phyloP scores from a whole-genome alignment of 257 asterid species.

The Capsicum pubescens region DNA sequence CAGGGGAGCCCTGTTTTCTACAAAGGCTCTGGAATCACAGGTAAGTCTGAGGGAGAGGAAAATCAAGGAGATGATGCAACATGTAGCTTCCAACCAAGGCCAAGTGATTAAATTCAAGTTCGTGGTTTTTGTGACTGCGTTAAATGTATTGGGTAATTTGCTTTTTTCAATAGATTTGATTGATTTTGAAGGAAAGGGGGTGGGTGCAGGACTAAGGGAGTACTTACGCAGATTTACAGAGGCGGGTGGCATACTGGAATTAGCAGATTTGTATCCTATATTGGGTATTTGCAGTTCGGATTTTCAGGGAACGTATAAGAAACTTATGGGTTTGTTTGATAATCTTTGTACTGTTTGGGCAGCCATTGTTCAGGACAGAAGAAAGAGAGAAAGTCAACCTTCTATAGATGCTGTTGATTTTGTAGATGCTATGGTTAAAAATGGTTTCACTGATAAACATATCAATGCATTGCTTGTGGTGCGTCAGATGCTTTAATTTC shows the following conservation, averaged over 20 bases:
- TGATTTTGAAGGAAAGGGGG: constrained; percentile 16
- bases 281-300: constrained; percentile 16
- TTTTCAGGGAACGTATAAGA: constrained; percentile 14
- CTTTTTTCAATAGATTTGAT: constrained; percentile 1
- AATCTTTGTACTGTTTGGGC: constrained; percentile 15
- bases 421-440: neutral
- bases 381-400: neutral
- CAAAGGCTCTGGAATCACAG: too few species aligned
- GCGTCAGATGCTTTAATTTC: neutral
- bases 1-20: too few species aligned
- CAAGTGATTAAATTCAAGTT: neutral
- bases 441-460: neutral
- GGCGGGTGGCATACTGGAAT: neutral
- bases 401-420: neutral
- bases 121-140: neutral
- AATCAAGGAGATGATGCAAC: constrained; percentile 10
- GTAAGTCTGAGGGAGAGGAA: neutral
- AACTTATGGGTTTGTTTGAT: neutral
- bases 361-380: constrained; percentile 4
- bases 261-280: constrained; percentile 13
- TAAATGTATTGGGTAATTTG: constrained; percentile 4
- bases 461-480: constrained; percentile 14
- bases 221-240: neutral
- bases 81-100: neutral
- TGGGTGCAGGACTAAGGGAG: neutral